A percentile compares a stretch with the other conserved stretches of the same genome.
These are phyloP conservation scores for Cymodocea nodosa DNA, from an alignment of 116 monocot genomes.

Conservation along the genomic window DNA sequence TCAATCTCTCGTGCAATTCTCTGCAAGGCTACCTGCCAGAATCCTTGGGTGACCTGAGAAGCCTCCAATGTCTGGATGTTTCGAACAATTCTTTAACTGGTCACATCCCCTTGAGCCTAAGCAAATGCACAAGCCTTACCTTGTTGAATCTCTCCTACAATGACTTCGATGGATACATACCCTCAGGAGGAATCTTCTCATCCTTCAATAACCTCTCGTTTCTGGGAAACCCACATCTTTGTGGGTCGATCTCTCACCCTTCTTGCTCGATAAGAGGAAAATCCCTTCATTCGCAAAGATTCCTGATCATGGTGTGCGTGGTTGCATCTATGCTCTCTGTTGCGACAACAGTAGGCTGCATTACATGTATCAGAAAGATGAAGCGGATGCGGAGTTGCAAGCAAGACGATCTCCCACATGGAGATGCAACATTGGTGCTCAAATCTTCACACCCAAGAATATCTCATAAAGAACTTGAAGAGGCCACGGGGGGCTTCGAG, in stretches of 20 bases:
- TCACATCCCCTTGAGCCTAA: slow-evolving; percentile 23
- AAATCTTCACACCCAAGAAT: slow-evolving; percentile 31
- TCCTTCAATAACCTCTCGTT: slow-evolving; percentile 15
- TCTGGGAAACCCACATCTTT: slow-evolving; percentile 29
- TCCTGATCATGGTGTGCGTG: slow-evolving; percentile 11
- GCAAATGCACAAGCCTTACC: slow-evolving; percentile 20
- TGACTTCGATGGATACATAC: slow-evolving; percentile 38
- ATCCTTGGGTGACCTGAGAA: slow-evolving; percentile 26
- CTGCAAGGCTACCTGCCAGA: slow-evolving; percentile 34
- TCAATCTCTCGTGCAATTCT: slow-evolving; percentile 42
- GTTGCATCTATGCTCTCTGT: slow-evolving; percentile 15
- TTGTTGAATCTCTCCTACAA: slow-evolving; percentile 37
- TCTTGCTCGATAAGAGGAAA: slow-evolving; percentile 8
- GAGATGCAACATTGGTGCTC: neutral
- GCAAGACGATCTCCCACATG: neutral
- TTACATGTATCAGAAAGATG: slow-evolving; percentile 11
- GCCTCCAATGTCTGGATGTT: slow-evolving; percentile 30
- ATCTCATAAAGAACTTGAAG: slow-evolving; percentile 34
- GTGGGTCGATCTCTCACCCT: slow-evolving; percentile 17
- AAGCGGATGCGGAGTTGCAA: neutral
- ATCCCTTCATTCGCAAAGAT: slow-evolving; percentile 14
- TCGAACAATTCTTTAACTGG: slow-evolving; percentile 37
- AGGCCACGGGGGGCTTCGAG: slow-evolving; percentile 37
- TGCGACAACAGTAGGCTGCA: slow-evolving; percentile 15
- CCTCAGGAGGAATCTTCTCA: slow-evolving; percentile 26